A percentile compares a stretch with the other conserved stretches of the same genome.
phyloP scores from a whole-genome alignment of 148 eudicot genomes.

The Camellia granthamiana region DNA sequence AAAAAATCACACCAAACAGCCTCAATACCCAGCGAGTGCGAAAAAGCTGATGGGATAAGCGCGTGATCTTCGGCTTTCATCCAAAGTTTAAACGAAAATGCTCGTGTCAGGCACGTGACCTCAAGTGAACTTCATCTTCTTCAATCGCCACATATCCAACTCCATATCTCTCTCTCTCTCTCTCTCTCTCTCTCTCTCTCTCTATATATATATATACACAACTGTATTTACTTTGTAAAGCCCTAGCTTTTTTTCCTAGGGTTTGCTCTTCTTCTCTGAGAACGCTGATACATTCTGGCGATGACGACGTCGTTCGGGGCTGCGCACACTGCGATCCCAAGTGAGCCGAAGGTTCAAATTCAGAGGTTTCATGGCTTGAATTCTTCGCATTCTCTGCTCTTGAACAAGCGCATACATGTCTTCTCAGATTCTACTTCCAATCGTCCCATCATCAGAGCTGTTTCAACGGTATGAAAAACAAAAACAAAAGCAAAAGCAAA shows the following conservation, averaged over 20 bases:
- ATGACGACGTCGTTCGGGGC: conserved; percentile 69
- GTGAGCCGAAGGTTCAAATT: conserved; percentile 47
- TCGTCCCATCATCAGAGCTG: conserved; percentile 51
- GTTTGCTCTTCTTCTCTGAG: not conserved
- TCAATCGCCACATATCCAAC: not conserved
- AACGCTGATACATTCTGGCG: not conserved
- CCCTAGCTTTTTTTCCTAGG: not conserved
- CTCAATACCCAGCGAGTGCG: too few relatives aligned
- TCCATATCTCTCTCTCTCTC: not conserved
- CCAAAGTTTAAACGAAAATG: too few relatives aligned
- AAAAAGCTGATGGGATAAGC: too few relatives aligned
- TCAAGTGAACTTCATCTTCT: conserved; percentile 10
- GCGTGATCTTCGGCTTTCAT: not conserved
- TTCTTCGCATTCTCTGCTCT: conserved; percentile 32
- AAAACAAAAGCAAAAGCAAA: not conserved
- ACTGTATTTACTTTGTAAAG: too few relatives aligned
- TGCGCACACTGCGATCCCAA: conserved; percentile 38
- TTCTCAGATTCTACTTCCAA: conserved; percentile 34
- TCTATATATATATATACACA: not conserved
- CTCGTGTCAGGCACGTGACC: conserved; percentile 4
- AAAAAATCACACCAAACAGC: too few relatives aligned
- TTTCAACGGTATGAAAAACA: conserved; percentile 52
- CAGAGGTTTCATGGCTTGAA: conserved; percentile 46
- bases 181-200: not conserved
- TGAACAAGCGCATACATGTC: conserved; percentile 27